Evolutionary conservation across 306 rosid species (phyloP).

Genomic region (Glycine soja): DNA sequence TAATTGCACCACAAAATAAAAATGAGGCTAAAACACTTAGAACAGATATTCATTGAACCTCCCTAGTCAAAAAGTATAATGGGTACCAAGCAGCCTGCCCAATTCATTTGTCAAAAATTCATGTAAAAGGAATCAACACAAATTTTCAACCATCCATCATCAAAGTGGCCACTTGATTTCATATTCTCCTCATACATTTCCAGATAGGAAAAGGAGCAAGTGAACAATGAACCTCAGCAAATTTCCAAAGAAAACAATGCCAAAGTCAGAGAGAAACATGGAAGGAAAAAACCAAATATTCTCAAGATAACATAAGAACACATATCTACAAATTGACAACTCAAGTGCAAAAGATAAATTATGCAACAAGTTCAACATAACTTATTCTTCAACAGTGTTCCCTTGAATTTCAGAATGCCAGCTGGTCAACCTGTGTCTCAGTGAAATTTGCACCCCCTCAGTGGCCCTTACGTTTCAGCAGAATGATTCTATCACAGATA

Average conservation of each 20-base stretch:
- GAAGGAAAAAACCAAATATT: background rate
- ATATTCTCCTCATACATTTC: background rate
- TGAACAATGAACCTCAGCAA: background rate
- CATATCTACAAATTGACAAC: constrained; percentile 39
- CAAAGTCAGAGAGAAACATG: background rate
- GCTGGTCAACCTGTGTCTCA: constrained; percentile 45
- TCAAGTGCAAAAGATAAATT: background rate
- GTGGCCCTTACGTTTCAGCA: constrained; percentile 38
- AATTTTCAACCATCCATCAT: background rate
- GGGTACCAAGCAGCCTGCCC: background rate
- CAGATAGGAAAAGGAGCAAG: background rate
- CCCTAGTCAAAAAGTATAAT: background rate
- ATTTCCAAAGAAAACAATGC: background rate
- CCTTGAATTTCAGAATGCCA: constrained; percentile 48
- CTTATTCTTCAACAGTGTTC: constrained; percentile 51
- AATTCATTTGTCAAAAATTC: background rate
- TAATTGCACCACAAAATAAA: background rate
- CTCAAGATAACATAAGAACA: constrained; percentile 12
- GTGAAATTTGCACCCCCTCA: constrained; percentile 35
- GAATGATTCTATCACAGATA: constrained; percentile 46
- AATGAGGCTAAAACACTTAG: background rate
- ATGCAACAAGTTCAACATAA: constrained; percentile 48
- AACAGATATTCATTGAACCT: background rate
- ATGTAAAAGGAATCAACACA: background rate
- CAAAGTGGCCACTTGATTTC: background rate